Base-by-base conservation (phyloP, 441 rosid species). In the Daphne laureola region DNA sequence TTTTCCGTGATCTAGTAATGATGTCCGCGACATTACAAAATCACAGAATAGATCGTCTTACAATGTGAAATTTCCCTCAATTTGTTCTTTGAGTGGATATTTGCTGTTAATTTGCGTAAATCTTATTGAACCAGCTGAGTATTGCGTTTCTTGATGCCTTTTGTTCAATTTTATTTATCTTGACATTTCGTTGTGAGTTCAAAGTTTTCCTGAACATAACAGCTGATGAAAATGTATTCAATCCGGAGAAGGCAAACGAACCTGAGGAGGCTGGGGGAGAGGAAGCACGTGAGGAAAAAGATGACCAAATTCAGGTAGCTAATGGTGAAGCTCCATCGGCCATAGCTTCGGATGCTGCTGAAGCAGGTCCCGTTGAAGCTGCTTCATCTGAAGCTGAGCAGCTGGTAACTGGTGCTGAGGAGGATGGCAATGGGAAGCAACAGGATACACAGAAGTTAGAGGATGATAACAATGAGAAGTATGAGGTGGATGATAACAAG, bases 181-280 rank as follows among this genome's bases (percentile, higher is more conserved):
- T 12, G 47, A 44, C 53, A 6, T 3, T 26, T 66, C 45, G 27
- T 52, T 25, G 14, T 41, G 17, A n/a, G 44, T 60, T 26, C 36
- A 17, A 26, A 46, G 42, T 16, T 63, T 42, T 48, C 42, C n/a
- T 44, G 54, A 12, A 23, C 41, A 49, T 43, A 42, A 31, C 64
- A 79, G 81, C 69, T 21, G 47, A 55, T 62, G 79, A 48, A 27
- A 86, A 74, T 68, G 84, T 83, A 25, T 64, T 69, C n/a, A 58
- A 59, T 43, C 62, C 43, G 13, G 77, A 62, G 11, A 60, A 74
- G 55, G 14, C 43, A 3, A 73, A 57, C 35, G 74, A 60, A 58
- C 46, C 49, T 11, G 52, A 26, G 14, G 64, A 60, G 52, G 73
- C 54, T 46, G 70, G 26, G 8, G 63, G 47, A 43, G 57, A 56